Evolutionary conservation across 305 asterid species (phyloP), one percentile per base, ranked within the genome.

Genomic region (Rubia tinctorum): DNA sequence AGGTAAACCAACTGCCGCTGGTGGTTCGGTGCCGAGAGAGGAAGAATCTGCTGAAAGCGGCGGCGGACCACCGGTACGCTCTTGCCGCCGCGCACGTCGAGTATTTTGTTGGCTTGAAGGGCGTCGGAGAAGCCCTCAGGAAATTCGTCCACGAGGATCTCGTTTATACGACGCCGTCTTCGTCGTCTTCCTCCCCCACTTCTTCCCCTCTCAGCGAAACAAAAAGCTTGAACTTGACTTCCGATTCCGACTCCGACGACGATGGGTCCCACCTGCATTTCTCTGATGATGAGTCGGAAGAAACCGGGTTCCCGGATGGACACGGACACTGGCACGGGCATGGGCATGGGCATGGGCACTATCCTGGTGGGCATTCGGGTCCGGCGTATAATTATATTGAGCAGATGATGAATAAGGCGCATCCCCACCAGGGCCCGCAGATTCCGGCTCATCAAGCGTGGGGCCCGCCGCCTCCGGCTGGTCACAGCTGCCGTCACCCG

Each of bases 131-230:
- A 14, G 96, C 98, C 12, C 86, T 95, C 22, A 80, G 96, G 75
- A 88, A 76, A 66, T 95, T 92, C 64, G 98, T 95, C 23, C 97
- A 95, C 39, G 96, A 92, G 70, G 97, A 95, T 80, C 88, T 95
- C 40, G 45, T 85, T 39, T 59, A 82, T 56, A n/a, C n/a, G n/a
- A n/a, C n/a, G n/a, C n/a, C n/a, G n/a, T n/a, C n/a, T n/a, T n/a
- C n/a, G n/a, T n/a, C n/a, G n/a, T n/a, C n/a, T n/a, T n/a, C n/a
- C n/a, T n/a, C n/a, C n/a, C n/a, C n/a, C n/a, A n/a, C n/a, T n/a
- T n/a, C n/a, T n/a, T n/a, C n/a, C n/a, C n/a, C n/a, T n/a, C n/a
- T n/a, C n/a, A n/a, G n/a, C n/a, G n/a, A n/a, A n/a, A n/a, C n/a
- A n/a, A n/a, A n/a, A n/a, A n/a, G n/a, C n/a, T n/a, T n/a, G n/a